Conservation (phyloP, 1,284 basidiomycete species). For the Entoloma clypeatum region DNA sequence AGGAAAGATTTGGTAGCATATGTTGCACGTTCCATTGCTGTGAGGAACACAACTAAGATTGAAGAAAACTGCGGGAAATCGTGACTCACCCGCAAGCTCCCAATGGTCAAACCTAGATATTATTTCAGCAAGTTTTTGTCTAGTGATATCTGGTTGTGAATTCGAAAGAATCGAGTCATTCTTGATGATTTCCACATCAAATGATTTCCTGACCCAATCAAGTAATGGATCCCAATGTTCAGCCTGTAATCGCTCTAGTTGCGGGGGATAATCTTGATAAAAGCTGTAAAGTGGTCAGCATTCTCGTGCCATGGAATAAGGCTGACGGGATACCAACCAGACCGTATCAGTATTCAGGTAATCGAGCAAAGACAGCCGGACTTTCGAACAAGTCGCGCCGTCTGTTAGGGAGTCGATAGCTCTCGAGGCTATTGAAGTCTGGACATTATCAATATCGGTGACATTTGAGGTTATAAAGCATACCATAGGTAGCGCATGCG, state of each 20-base stretch:
- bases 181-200: constrained; percentile 62
- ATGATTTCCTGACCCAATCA: constrained; percentile 71
- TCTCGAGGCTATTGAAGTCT: constrained; percentile 88
- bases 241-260: constrained; percentile 79
- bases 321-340: constrained; percentile 52
- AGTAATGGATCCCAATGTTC: constrained; percentile 89
- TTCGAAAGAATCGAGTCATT: constrained; percentile 68
- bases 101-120: constrained; percentile 70
- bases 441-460: constrained; percentile 11
- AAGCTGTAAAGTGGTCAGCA: constrained; percentile 53
- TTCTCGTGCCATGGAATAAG: not conserved
- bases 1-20: constrained; percentile 92
- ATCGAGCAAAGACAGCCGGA: constrained; percentile 71
- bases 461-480: constrained; percentile 6
- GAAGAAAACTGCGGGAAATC: constrained; percentile 3
- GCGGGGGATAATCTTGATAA: constrained; percentile 73
- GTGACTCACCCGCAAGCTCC: constrained; percentile 78
- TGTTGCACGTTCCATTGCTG: constrained; percentile 90
- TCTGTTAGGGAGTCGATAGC: constrained; percentile 82
- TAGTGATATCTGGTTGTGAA: constrained; percentile 66
- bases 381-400: constrained; percentile 53
- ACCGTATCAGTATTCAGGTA: constrained; percentile 97
- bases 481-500: constrained; percentile 90
- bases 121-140: constrained; percentile 53
- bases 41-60: constrained; percentile 5